Evolutionary conservation across 2,329 filamentous ascomycete species (phyloP).

Genomic region (Furcasterigmium furcatum): DNA sequence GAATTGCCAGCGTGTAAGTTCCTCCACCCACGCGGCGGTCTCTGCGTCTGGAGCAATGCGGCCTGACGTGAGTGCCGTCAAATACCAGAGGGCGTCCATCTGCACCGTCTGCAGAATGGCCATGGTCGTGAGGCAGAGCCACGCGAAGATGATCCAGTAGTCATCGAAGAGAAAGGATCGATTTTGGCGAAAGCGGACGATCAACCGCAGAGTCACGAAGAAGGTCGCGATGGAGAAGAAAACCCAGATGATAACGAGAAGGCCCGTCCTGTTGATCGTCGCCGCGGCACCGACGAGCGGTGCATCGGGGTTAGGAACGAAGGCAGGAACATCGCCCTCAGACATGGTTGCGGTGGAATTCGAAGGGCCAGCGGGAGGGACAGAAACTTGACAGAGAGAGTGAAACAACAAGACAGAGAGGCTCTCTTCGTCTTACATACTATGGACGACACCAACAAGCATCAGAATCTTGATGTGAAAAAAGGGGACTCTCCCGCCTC

Average conservation of each 20-base stretch:
- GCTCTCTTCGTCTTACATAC: too few species aligned
- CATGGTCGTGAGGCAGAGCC: slow-evolving; percentile 18
- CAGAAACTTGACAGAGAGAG: too few species aligned
- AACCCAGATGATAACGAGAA: slow-evolving; percentile 23
- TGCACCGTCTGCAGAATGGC: slow-evolving; percentile 15
- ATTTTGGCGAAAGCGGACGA: slow-evolving; percentile 19
- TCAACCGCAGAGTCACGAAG: slow-evolving; percentile 20
- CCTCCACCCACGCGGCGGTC: background rate
- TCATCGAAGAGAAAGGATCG: slow-evolving; percentile 18
- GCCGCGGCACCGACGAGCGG: slow-evolving; percentile 9
- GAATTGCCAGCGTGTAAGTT: slow-evolving; percentile 15
- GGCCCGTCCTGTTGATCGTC: slow-evolving; percentile 6
- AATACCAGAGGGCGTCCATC: slow-evolving; percentile 13
- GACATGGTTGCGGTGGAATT: too few species aligned
- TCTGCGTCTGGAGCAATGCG: slow-evolving; percentile 7
- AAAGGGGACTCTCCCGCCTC: too few species aligned
- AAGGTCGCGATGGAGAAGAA: slow-evolving; percentile 20
- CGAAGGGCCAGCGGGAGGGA: too few species aligned
- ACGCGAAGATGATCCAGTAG: slow-evolving; percentile 24
- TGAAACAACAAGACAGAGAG: too few species aligned
- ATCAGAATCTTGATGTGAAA: too few species aligned
- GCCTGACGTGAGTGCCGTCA: slow-evolving; percentile 11
- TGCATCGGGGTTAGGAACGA: slow-evolving; percentile 6
- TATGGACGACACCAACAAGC: too few species aligned
- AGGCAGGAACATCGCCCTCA: too few species aligned